A percentile compares a stretch with the other conserved stretches of the same genome.
Conservation (phyloP, 192 early-diverging fungal species). For the Entomortierella parvispora region DNA sequence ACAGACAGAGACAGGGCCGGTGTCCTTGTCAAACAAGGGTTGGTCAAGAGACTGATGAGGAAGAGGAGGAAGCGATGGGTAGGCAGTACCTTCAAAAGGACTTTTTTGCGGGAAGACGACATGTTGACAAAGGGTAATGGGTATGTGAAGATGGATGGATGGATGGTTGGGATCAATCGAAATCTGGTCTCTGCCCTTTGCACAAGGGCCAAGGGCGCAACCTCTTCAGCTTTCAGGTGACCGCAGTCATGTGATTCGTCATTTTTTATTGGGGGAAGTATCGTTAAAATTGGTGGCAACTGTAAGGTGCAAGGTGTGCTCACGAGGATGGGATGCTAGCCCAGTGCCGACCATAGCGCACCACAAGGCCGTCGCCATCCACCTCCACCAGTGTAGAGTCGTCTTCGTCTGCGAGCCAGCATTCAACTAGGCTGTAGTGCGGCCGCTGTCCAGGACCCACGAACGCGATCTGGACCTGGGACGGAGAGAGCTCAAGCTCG, state of each 20-base stretch:
- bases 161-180: background rate
- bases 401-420: conserved; percentile 41
- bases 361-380: conserved; percentile 37
- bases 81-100: conserved; percentile 63
- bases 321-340: conserved; percentile 26
- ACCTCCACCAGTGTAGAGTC: conserved; percentile 39
- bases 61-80: background rate
- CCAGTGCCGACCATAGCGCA: conserved; percentile 36
- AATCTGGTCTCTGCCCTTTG: background rate
- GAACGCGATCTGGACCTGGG: conserved; percentile 33
- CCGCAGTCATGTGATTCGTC: background rate
- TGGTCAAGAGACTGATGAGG: background rate
- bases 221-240: background rate
- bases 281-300: background rate
- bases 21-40: background rate
- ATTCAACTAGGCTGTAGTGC: conserved; percentile 26
- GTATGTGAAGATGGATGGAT: background rate
- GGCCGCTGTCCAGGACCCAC: conserved; percentile 28
- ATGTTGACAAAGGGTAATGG: conserved; percentile 2
- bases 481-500: conserved; percentile 29
- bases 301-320: too few relatives aligned
- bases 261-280: background rate
- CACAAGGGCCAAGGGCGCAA: too few relatives aligned
- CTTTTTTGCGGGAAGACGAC: conserved; percentile 62
- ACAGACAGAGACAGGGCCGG: background rate